Conservation (phyloP, 495 filamentous ascomycete species). For the Lindgomyces ingoldianus region DNA sequence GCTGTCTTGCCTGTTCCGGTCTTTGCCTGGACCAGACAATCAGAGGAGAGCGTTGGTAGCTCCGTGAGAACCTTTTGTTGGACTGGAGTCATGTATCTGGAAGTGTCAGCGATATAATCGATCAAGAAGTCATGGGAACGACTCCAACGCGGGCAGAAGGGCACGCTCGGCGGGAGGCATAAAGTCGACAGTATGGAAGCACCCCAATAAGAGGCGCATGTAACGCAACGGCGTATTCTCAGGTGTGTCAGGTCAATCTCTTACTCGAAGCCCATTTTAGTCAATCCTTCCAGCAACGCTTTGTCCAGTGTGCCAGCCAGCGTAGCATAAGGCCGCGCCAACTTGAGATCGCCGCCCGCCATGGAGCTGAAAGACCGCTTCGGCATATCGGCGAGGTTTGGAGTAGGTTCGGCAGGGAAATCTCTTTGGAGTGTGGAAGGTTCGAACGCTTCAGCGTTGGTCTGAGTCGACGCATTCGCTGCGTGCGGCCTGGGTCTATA, state of each 20-base stretch:
- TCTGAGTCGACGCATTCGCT: neutral
- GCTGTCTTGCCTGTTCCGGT: slow-evolving; percentile 41
- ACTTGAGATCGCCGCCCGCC: slow-evolving; percentile 6
- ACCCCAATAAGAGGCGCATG: no score
- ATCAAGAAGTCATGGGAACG: no score
- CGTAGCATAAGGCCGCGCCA: slow-evolving; percentile 45
- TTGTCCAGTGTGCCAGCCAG: slow-evolving; percentile 54
- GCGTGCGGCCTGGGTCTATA: neutral
- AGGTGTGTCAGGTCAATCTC: neutral
- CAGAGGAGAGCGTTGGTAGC: slow-evolving; percentile 54
- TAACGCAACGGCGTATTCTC: no score
- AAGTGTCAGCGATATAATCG: slow-evolving; percentile 10
- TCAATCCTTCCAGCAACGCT: slow-evolving; percentile 51
- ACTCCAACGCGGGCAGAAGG: no score
- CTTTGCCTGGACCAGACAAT: slow-evolving; percentile 50
- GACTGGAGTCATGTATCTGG: slow-evolving; percentile 55
- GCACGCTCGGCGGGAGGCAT: no score
- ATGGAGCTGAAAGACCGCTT: neutral
- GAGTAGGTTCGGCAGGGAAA: neutral
- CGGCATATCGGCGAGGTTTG: neutral
- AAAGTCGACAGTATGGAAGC: no score
- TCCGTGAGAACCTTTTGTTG: slow-evolving; percentile 57
- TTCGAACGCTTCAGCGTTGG: neutral
- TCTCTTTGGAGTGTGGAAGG: neutral
- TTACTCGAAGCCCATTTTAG: slow-evolving; percentile 38